phyloP scores from a whole-genome alignment of 2,329 filamentous ascomycete species.

The Penicillium sclerotiorum region DNA sequence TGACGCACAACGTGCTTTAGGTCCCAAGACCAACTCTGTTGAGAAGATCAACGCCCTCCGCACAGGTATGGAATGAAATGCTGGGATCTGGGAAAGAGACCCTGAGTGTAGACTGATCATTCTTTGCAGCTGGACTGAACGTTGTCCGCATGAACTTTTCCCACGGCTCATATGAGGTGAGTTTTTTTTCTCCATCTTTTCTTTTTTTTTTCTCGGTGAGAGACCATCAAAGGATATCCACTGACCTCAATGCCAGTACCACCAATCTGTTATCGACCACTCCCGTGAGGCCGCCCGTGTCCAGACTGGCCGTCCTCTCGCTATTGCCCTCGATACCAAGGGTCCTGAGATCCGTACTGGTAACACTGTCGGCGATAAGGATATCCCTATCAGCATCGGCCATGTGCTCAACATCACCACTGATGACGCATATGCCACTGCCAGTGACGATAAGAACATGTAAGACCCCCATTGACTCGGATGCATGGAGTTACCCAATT shows the following conservation, averaged over 20 bases:
- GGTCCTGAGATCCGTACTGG: constrained; percentile 86
- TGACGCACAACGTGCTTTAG: constrained; percentile 40
- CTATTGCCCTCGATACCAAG: constrained; percentile 88
- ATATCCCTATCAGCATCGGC: constrained; percentile 80
- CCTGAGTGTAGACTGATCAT: constrained; percentile 21
- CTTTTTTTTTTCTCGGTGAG: not conserved
- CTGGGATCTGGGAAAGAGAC: not conserved
- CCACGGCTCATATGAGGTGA: constrained; percentile 79
- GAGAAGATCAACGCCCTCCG: constrained; percentile 96
- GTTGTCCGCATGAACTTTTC: constrained; percentile 99
- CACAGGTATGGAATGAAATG: constrained; percentile 52
- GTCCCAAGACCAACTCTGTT: constrained; percentile 97
- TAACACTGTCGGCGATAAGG: constrained; percentile 69
- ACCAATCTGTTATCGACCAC: constrained; percentile 97
- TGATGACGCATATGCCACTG: constrained; percentile 84
- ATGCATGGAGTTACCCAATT: not conserved
- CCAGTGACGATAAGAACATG: constrained; percentile 91
- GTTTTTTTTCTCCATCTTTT: constrained; percentile 9
- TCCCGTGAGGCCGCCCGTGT: constrained; percentile 80
- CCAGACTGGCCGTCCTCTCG: constrained; percentile 81
- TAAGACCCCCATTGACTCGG: no score
- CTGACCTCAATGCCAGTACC: constrained; percentile 63
- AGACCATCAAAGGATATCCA: not conserved
- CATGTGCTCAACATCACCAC: constrained; percentile 94
- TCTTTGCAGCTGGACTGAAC: constrained; percentile 77